These are phyloP conservation scores for Chenopodium suecicum DNA, from an alignment of 148 eudicot species.

Conservation along the genomic window DNA sequence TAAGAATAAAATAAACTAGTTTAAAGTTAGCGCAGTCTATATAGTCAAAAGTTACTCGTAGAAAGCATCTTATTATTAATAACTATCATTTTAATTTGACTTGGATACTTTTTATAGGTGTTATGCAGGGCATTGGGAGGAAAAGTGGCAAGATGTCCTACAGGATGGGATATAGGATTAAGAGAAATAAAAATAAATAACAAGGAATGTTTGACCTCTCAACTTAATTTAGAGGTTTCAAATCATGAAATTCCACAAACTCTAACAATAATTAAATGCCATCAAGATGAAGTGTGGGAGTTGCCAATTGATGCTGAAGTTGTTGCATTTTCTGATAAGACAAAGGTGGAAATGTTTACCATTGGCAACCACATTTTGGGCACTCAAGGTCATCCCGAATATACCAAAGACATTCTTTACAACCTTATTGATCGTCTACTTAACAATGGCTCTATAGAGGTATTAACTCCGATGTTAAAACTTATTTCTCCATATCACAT, in stretches of 20 bases:
- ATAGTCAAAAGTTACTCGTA: no score
- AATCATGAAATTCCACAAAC: constrained; percentile 32
- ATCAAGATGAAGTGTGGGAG: constrained; percentile 80
- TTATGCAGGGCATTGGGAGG: constrained; percentile 77
- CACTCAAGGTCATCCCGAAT: constrained; percentile 87
- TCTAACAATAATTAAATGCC: constrained; percentile 58
- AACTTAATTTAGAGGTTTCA: constrained; percentile 13
- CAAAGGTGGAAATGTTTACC: constrained; percentile 69
- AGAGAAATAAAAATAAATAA: constrained; percentile 46
- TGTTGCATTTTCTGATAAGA: constrained; percentile 64
- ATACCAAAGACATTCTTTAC: constrained; percentile 60
- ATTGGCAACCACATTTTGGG: constrained; percentile 66
- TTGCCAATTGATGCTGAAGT: constrained; percentile 60
- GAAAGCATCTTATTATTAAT: no score
- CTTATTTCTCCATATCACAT: not conserved
- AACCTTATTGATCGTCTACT: constrained; percentile 56
- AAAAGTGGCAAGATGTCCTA: constrained; percentile 50
- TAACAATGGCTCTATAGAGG: constrained; percentile 36
- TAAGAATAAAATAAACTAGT: no score
- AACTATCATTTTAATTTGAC: not conserved
- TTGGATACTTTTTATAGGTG: constrained; percentile 16
- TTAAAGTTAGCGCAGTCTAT: no score
- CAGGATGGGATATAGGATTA: constrained; percentile 77
- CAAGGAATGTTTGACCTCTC: constrained; percentile 32
- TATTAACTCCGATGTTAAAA: not conserved